Conservation (phyloP, 768 basidiomycete species). For the Mycena albidolilacea region DNA sequence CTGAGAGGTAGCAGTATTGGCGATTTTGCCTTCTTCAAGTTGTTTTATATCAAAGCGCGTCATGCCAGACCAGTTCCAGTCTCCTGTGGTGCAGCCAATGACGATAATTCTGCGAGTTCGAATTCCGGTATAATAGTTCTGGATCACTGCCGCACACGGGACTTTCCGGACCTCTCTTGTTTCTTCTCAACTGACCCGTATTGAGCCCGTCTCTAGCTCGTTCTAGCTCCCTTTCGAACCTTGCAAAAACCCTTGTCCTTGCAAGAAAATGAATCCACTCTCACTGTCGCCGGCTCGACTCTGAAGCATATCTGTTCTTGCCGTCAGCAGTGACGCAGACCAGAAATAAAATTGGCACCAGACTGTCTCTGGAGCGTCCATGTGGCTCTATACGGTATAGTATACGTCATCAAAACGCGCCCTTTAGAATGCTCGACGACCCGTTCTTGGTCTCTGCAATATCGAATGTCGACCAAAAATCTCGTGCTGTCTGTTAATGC, state of each 20-base stretch:
- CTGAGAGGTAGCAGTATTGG: not conserved
- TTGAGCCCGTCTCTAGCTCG: not conserved
- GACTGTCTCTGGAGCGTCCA: not conserved
- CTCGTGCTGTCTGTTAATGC: constrained; percentile 83
- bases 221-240: not conserved
- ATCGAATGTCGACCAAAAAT: constrained; percentile 15
- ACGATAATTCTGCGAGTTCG: not conserved
- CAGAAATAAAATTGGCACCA: not conserved
- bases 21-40: not conserved
- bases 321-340: constrained; percentile 7
- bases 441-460: not conserved
- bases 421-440: not conserved
- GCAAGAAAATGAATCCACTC: not conserved
- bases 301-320: not conserved
- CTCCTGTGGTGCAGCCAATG: not conserved
- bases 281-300: not conserved
- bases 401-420: not conserved
- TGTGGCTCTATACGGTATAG: not conserved
- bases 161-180: not conserved
- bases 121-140: not conserved
- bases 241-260: not conserved
- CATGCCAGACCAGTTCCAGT: not conserved
- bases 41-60: constrained; percentile 15
- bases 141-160: not conserved
- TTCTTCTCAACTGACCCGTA: not conserved